Evolutionary conservation across 371 early-diverging fungal genomes (phyloP).

Genomic region (Phascolomyces articulosus): DNA sequence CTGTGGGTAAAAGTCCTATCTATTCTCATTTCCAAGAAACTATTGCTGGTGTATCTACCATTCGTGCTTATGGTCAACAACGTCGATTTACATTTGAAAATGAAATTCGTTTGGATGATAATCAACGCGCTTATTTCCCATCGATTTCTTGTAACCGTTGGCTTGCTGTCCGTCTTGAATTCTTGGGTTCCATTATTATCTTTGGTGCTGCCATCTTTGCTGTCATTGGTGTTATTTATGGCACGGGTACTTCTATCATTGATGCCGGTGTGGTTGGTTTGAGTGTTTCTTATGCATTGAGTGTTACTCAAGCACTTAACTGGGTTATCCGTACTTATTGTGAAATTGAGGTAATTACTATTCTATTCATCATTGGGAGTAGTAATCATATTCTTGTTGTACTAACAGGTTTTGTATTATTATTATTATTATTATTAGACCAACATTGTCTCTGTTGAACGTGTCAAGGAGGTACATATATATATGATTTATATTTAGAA

Average conservation of each 20-base stretch:
- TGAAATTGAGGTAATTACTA: conserved; percentile 36
- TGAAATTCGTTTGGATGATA: conserved; percentile 76
- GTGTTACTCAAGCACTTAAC: conserved; percentile 81
- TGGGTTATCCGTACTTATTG: conserved; percentile 77
- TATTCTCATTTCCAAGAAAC: conserved; percentile 87
- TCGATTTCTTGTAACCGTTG: conserved; percentile 86
- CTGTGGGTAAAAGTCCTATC: conserved; percentile 80
- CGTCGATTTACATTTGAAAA: conserved; percentile 76
- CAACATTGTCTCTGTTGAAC: conserved; percentile 85
- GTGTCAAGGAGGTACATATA: conserved; percentile 68
- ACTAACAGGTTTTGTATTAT: not conserved
- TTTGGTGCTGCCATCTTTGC: conserved; percentile 68
- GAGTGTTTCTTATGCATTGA: conserved; percentile 86
- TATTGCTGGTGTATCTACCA: conserved; percentile 73
- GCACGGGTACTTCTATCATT: conserved; percentile 35
- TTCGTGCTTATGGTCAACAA: conserved; percentile 82
- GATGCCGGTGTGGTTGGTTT: conserved; percentile 85
- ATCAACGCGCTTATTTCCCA: conserved; percentile 82
- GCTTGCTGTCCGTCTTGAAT: conserved; percentile 90
- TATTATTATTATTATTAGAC: conserved; percentile 40
- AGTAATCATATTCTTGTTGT: no score
- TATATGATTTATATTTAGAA: not conserved
- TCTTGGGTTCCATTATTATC: conserved; percentile 67
- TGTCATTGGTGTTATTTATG: conserved; percentile 56
- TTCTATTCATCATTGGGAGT: no score